Percentiles rank a stretch among this genome's conserved stretches.
phyloP scores from a whole-genome alignment of 805 yeast genomes.

The Wickerhamiella bombiphila region DNA sequence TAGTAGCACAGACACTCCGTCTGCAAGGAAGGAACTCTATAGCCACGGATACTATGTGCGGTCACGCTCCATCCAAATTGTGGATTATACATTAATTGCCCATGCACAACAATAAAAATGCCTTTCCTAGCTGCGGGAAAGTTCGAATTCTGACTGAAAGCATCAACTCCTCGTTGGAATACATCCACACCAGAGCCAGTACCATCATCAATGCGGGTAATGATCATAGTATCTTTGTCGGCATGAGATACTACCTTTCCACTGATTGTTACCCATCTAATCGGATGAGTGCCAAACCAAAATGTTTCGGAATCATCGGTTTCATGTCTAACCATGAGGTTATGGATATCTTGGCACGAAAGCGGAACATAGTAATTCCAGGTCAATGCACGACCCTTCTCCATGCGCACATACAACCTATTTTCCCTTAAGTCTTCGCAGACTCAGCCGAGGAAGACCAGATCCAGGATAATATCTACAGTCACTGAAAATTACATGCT shows the following conservation, averaged over 20 bases:
- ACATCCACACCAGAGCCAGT: background rate
- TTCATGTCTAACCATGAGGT: slow-evolving; percentile 1
- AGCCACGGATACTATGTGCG: background rate
- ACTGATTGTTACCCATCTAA: slow-evolving; percentile 3
- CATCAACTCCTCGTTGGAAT: background rate
- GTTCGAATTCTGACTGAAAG: background rate
- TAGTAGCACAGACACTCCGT: slow-evolving; percentile 2
- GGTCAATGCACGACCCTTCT: slow-evolving; percentile 1
- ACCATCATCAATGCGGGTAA: background rate
- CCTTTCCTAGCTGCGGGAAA: background rate
- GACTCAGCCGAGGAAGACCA: background rate
- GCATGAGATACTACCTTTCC: slow-evolving; percentile 1
- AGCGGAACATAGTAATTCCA: slow-evolving; percentile 8
- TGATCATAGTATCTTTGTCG: background rate
- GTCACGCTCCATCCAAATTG: slow-evolving; percentile 1
- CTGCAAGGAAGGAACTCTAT: background rate
- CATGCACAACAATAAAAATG: background rate
- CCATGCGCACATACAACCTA: too few relatives aligned
- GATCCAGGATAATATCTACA: too few relatives aligned
- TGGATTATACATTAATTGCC: background rate
- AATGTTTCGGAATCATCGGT: background rate
- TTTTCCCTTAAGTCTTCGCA: too few relatives aligned
- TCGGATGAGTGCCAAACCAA: slow-evolving; percentile 10
- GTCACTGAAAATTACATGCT: too few relatives aligned
- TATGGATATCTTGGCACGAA: slow-evolving; percentile 6